Evolutionary conservation across 352 stramenopile species (phyloP), one percentile per base, ranked within the genome.

Genomic region (Globisporangium solare): DNA sequence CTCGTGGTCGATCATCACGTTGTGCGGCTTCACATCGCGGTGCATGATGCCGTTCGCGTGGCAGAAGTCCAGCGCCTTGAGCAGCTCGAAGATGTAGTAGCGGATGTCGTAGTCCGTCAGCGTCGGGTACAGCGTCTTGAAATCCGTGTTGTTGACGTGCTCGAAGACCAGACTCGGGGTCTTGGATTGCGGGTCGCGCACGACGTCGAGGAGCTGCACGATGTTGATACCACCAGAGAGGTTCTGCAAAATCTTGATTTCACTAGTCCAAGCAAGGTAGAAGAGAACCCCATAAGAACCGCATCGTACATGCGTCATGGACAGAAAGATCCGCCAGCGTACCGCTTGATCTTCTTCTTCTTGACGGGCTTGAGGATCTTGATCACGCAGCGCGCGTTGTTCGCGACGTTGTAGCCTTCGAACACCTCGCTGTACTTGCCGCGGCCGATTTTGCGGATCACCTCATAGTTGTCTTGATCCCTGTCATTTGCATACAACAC

Each of bases 311-410:
- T 27, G 24, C 24, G 24, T 27, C 5, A 27, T 27, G 24, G 24
- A 5, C 24, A 27, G 24, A 27, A 27, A 27, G 24, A 27, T 27
- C 24, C 24, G 41, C 15, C 12, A 20, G 56, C 76, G 41, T 41
- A 91, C 65, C 95, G 83, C 71, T 99, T 99, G 73, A 99, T 99
- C 83, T 99, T 99, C 81, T 99, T 99, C 86, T 99, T 99, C 88
- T 99, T 99, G n/a, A 99, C 97, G 14, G 97, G 97, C 78, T 99
- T 99, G 49, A 99, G 86, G 67, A 99, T 99, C 85, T 99, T 99
- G 62, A 99, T 97, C n/a, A 99, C 97, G 71, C 97, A 99, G 63
- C 98, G 97, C 37, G 84, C 91, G 63, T 97, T 97, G 70, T 96
- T 99, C 18, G 78, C 74, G 22, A 98, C 86, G 64, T 99, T 99